phyloP scores from a whole-genome alignment of 1,284 basidiomycete species.

The Apiotrichum brassicae region DNA sequence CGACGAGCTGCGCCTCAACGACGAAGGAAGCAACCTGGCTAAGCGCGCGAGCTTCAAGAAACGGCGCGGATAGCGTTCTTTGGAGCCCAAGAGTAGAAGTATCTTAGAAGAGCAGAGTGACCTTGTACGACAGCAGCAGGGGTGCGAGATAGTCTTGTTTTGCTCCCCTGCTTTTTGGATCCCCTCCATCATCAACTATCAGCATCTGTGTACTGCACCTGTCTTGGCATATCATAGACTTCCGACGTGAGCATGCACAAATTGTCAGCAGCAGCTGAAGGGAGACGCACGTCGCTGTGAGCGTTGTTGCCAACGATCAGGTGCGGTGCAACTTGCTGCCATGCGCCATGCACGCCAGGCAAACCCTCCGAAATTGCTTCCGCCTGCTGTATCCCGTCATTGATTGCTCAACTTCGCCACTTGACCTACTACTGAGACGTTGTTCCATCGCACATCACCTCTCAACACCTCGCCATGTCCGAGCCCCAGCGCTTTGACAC shows the following conservation, averaged over 20 bases:
- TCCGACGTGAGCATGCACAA: background rate
- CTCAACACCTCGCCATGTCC: conserved; percentile 12
- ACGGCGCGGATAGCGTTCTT: conserved; percentile 4
- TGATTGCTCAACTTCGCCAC: no score
- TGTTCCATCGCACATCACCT: no score
- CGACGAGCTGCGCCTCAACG: background rate
- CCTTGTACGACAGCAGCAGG: no score
- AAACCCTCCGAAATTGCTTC: no score
- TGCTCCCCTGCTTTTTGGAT: background rate
- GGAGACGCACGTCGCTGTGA: no score
- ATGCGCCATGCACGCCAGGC: no score
- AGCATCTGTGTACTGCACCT: background rate
- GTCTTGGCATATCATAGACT: background rate
- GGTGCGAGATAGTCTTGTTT: background rate
- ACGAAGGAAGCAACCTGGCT: conserved; percentile 22
- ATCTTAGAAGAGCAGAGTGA: no score
- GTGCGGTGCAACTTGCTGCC: no score
- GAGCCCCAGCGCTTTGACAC: conserved; percentile 26
- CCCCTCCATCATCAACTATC: background rate
- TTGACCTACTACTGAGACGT: no score
- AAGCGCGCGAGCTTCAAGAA: conserved; percentile 45
- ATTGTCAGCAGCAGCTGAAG: background rate
- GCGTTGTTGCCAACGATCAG: no score
- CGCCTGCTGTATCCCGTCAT: no score
- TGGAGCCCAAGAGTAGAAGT: no score